Base-by-base conservation (phyloP, 1,139 yeast genomes). In the Nakaseomyces delphensis region DNA sequence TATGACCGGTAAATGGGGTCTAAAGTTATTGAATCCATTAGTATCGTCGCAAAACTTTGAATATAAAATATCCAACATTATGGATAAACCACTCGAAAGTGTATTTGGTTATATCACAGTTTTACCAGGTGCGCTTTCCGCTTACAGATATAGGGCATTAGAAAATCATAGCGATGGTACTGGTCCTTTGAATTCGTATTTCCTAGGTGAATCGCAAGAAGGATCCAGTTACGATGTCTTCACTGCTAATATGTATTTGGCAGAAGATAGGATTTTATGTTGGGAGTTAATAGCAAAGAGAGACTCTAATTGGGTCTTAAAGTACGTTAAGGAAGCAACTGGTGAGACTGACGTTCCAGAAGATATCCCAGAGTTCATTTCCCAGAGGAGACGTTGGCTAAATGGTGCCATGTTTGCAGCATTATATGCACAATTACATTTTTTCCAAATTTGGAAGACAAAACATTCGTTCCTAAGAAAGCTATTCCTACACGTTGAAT, bases 281-380 rank as follows among this genome's bases (percentile, higher is more conserved):
- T 91, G 97, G 96, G 98, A 91, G 63, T 71, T 91, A 44, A 93
- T 91, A 10, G 95, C 97, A 4, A 89, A 91, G 57, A 74, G 71
- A 52, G 76, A 79, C 47, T 91, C 86, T 40, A 82, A 79, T 57
- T 91, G 98, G 98, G 85, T 91, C 20, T 70, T 91, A 54, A 86
- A 86, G 59, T 89, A 89, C 60, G 97, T 91, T 42, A 83, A 84
- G 56, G 84, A 79, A 63, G 96, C 97, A 1, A 82, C 84, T 21
- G 98, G 97, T 53, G 97, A 89, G 60, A 91, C 98, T 0, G 98
- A 91, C 73, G 96, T 91, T 39, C 98, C 98, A 3, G 96, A 89
- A 59, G 70, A 79, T 4, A 71, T 89, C 38, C 76, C 97, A 0
- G 98, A 91, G 62, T 89, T 91, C 59, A 78, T 91, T 46, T 79